phyloP scores from a whole-genome alignment of 306 rosid genomes.

The Fragaria vesca region DNA sequence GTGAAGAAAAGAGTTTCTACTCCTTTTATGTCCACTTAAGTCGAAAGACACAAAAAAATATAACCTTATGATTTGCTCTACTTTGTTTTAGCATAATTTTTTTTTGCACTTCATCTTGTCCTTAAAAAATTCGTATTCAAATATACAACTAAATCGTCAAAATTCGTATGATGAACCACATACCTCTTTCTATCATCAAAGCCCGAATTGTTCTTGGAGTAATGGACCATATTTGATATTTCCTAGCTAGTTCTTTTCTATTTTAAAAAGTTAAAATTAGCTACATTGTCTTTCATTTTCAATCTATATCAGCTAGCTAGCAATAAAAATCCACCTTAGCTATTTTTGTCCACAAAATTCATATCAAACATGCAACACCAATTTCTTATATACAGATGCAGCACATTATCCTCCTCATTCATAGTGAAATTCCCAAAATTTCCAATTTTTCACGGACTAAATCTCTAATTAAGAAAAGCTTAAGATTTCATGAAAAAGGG shows the following conservation, averaged over 20 bases:
- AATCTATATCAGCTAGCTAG: background rate
- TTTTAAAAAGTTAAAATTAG: background rate
- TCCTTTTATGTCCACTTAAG: too few species aligned
- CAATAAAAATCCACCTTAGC: background rate
- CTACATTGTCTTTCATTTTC: background rate
- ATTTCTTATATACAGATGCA: background rate
- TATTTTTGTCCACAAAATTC: background rate
- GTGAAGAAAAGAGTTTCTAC: too few species aligned
- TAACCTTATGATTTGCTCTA: too few species aligned
- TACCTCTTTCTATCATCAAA: background rate
- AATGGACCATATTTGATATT: background rate
- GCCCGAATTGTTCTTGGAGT: background rate
- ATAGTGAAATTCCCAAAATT: background rate
- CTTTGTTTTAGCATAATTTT: too few species aligned
- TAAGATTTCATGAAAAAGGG: background rate
- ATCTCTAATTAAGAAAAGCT: background rate
- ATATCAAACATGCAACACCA: background rate
- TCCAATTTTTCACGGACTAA: background rate
- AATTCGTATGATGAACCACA: background rate
- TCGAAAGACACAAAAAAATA: too few species aligned
- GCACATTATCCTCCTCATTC: background rate
- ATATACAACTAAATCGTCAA: background rate
- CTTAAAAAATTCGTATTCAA: too few species aligned
- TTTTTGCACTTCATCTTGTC: too few species aligned
- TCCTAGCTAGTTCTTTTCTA: background rate